Evolutionary conservation across 768 basidiomycete species (phyloP).

Genomic region (Amanita phalloides): DNA sequence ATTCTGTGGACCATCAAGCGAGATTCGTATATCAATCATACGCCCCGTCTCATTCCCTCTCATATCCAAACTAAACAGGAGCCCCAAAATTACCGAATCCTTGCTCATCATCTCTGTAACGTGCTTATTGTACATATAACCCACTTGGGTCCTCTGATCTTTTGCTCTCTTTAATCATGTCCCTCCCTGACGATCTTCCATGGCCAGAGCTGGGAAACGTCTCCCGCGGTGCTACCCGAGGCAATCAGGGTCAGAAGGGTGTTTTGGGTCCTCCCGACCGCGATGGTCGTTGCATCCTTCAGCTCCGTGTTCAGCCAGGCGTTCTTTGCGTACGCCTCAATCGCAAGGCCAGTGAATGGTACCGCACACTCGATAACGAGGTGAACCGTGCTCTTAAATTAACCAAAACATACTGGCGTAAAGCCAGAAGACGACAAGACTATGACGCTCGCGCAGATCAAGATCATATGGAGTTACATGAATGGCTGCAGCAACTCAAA

Average conservation of each 20-base stretch:
- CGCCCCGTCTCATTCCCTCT: constrained; percentile 1
- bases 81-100: constrained; percentile 2
- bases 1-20: constrained; percentile 6
- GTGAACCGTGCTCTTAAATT: constrained; percentile 74
- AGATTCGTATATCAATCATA: constrained; percentile 1
- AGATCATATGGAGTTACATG: constrained; percentile 83
- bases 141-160: constrained; percentile 9
- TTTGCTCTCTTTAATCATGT: constrained; percentile 28
- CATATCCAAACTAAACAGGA: not conserved
- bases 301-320: constrained; percentile 75
- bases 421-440: constrained; percentile 72
- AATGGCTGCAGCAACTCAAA: constrained; percentile 81
- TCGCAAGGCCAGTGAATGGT: constrained; percentile 74
- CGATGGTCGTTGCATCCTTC: constrained; percentile 69
- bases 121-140: constrained; percentile 9
- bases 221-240: constrained; percentile 72
- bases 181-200: constrained; percentile 64
- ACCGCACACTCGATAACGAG: constrained; percentile 65
- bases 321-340: constrained; percentile 70
- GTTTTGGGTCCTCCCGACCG: constrained; percentile 60
- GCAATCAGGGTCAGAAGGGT: constrained; percentile 82
- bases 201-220: constrained; percentile 85
- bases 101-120: constrained; percentile 7
- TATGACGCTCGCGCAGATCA: constrained; percentile 80
- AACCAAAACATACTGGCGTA: constrained; percentile 82